Base-by-base conservation (phyloP, 805 yeast genomes). In the Ogataea pignaliae region DNA sequence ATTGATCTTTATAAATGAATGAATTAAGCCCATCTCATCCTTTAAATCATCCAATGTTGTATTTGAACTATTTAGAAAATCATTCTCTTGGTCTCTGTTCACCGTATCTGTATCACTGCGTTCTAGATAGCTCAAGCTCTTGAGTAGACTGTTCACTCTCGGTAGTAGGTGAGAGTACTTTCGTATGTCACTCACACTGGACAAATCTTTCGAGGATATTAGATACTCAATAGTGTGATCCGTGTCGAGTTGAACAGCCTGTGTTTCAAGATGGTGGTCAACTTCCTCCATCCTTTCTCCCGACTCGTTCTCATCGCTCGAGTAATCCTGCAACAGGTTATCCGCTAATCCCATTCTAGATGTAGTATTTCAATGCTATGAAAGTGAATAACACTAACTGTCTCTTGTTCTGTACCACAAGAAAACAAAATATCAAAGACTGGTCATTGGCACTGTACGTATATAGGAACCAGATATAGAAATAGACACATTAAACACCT, bases 21-120 rank as follows among this genome's bases (percentile, higher is more conserved):
- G 77, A 10, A 84, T 55, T 3, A 68, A 46, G 0, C 62, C 50
- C 4, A 84, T 77, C 48, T 85, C 91, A 12, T 67, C 66, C 37
- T 73, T 72, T 2, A 85, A 70, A 7, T 78, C 72, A 10, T 73
- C 71, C 0, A 81, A 66, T n/a, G 76, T 54, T 36, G 72, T 77
- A 59, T 83, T 85, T 8, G 82, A 72, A 12, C 63, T 61, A 5
- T 76, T 65, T 10, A 86, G 61, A 28, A 84, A 72, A n/a, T 66
- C 60, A 51, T 73, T 71, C 51, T 80, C 81, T 10, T 65, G 66
- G 21, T 56, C 63, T 31, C 61, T 61, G 37, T 60, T 69, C 11
- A 52, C 42, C 13, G 52, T 59, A 13, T 48, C 52, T 3, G 18
- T 38, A 3, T 61, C 64, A 11, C 64, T 38, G 10, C 62, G 68